Percentiles rank a stretch among this genome's conserved stretches.
These are phyloP conservation scores for Homolaphlyctis polyrhiza DNA, from an alignment of 371 early-diverging fungal genomes.

Conservation along the genomic window DNA sequence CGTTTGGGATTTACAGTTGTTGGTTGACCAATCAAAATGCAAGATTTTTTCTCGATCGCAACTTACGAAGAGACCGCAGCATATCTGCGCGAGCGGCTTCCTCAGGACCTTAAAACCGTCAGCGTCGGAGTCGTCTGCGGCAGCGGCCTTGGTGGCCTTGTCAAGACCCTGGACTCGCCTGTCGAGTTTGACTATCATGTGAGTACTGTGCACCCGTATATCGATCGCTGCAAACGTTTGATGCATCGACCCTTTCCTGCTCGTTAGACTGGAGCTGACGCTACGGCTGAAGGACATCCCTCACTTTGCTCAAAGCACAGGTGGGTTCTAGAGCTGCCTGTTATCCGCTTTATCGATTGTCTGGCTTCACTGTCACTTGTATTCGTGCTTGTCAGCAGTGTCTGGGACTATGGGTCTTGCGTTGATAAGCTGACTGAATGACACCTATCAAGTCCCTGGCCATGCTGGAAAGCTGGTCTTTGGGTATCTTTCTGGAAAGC, in stretches of 20 bases:
- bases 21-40: too few species aligned
- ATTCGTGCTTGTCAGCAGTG: too few species aligned
- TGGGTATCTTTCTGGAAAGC: slow-evolving; percentile 69
- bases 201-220: too few species aligned
- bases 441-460: slow-evolving; percentile 58
- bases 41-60: slow-evolving; percentile 24
- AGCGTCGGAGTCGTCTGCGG: slow-evolving; percentile 88
- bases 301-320: slow-evolving; percentile 79
- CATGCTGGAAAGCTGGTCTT: slow-evolving; percentile 91
- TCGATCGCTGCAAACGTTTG: too few species aligned
- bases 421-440: neutral
- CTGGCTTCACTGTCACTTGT: neutral
- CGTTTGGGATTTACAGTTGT: too few species aligned
- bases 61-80: slow-evolving; percentile 37
- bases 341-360: too few species aligned
- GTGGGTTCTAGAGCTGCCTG: too few species aligned
- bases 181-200: slow-evolving; percentile 64
- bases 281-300: slow-evolving; percentile 81
- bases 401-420: too few species aligned
- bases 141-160: slow-evolving; percentile 84
- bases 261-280: too few species aligned
- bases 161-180: slow-evolving; percentile 62
- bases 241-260: too few species aligned
- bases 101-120: slow-evolving; percentile 22
- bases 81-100: slow-evolving; percentile 27